A percentile compares a stretch with the other conserved stretches of the same genome.
Evolutionary conservation across 495 filamentous ascomycete genomes (phyloP).

Genomic region (Aspergillus carlsbadensis): DNA sequence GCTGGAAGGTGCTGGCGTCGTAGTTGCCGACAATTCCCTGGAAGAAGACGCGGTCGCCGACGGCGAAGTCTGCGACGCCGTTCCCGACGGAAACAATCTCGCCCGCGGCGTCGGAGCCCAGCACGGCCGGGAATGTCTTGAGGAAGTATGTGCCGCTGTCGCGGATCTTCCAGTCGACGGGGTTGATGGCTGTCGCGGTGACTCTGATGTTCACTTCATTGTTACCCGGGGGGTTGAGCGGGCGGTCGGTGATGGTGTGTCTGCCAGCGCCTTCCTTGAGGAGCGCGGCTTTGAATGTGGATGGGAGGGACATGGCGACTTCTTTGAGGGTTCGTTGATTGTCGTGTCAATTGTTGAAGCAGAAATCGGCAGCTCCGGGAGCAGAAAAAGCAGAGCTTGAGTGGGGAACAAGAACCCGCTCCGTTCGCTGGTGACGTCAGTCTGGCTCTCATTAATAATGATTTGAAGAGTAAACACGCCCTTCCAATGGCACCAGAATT

Average conservation of each 20-base stretch:
- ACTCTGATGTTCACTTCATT: constrained; percentile 31
- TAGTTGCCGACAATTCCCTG: constrained; percentile 26
- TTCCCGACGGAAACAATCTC: constrained; percentile 34
- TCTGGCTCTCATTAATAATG: too few relatives aligned
- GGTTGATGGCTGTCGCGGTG: constrained; percentile 47
- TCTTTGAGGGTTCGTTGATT: too few relatives aligned
- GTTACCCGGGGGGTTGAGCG: constrained; percentile 1
- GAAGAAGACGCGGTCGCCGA: constrained; percentile 40
- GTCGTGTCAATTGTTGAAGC: too few relatives aligned
- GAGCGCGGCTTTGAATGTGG: constrained; percentile 15
- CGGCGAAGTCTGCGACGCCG: constrained; percentile 23
- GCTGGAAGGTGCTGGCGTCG: constrained; percentile 43
- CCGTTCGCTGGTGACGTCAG: too few relatives aligned
- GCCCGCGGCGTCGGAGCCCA: constrained; percentile 43
- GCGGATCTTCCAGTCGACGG: constrained; percentile 36
- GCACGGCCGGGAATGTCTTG: constrained; percentile 34
- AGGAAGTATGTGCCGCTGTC: constrained; percentile 30
- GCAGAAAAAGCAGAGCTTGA: too few relatives aligned
- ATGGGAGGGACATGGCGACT: constrained; percentile 15
- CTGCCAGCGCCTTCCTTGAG: constrained; percentile 8
- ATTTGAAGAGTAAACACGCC: too few relatives aligned
- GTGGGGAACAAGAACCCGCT: too few relatives aligned
- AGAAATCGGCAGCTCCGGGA: too few relatives aligned
- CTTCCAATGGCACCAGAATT: too few relatives aligned
- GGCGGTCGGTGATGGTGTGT: constrained; percentile 9